Evolutionary conservation across 169 alveolate species (phyloP), one percentile per base, ranked within the genome.

Genomic region (Cryptosporidium tyzzeri): DNA sequence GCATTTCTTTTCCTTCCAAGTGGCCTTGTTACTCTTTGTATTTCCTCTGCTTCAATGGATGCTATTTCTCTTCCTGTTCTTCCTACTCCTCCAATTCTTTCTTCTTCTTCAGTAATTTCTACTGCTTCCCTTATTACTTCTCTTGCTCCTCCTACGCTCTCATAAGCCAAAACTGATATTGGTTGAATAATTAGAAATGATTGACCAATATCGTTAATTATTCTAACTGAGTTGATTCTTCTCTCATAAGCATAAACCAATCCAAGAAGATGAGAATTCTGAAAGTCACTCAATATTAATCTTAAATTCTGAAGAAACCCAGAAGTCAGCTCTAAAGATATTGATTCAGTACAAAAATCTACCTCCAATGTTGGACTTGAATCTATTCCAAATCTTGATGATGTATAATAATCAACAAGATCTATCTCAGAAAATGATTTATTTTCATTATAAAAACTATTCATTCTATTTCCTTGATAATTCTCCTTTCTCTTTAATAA

Each of bases 181-280:
- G 89, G 89, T 2, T 80, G 89, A 44, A 80, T 73, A 1, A 65
- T 45, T 59, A 80, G 12, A 29, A 70, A 62, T 6, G 89, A 80
- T n/a, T 80, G 89, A 4, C 89, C 89, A 12, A 80, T 23, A 48
- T 80, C 89, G 44, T 80, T 80, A 33, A 80, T 62, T 23, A 80
- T 65, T n/a, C 59, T 59, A 2, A 80, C 80, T 6, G 80, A 59
- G 21, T 33, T 59, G 41, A 80, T 80, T 16, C 65, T 80, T 29
- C 74, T 80, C 23, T 67, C 80, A 45, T 80, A 80, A 26, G 89
- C 89, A 62, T 44, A 62, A 9, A 59, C 61, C 21, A 80, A 37
- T 39, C 89, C 89, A n/a, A 80, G 62, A 31, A 80, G 70, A 29
- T 80, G 73, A 41, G 65, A 44, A 29, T 80, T 80, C 39, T 67